Conservation (phyloP, 176 grass and related monocot genomes). For the Musa troglodytarum region DNA sequence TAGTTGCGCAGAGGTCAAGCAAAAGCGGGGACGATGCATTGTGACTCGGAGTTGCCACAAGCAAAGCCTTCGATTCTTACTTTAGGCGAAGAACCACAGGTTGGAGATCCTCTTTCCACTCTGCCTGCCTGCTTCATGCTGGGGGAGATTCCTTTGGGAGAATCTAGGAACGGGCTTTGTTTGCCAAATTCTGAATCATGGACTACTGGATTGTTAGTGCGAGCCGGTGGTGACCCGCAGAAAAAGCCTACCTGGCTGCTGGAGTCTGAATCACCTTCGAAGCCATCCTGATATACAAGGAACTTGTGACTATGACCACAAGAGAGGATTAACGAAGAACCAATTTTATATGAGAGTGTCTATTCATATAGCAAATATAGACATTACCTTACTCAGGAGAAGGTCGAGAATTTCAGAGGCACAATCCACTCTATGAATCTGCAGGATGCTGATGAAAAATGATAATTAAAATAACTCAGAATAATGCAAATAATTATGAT, state of each 20-base stretch:
- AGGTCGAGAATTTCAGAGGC: slow-evolving; percentile 8
- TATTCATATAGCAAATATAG: not conserved
- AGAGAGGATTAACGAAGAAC: not conserved
- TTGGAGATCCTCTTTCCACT: too few relatives aligned
- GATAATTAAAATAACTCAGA: not conserved
- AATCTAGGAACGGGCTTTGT: not conserved
- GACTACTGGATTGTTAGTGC: slow-evolving; percentile 13
- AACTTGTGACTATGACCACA: too few relatives aligned
- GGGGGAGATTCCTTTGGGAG: not conserved
- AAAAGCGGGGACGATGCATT: too few relatives aligned
- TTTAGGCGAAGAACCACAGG: too few relatives aligned
- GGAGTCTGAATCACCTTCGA: not conserved
- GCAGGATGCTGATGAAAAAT: not conserved
- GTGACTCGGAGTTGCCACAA: too few relatives aligned
- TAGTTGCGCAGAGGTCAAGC: too few relatives aligned
- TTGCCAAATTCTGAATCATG: slow-evolving; percentile 4
- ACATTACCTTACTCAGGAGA: slow-evolving; percentile 14
- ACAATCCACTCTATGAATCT: not conserved
- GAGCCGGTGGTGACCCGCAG: slow-evolving; percentile 10
- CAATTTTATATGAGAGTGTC: not conserved
- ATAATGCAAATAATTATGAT: not conserved
- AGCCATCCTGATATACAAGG: not conserved
- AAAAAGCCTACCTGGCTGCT: slow-evolving; percentile 1
- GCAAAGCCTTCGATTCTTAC: too few relatives aligned
- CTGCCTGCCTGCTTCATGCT: too few relatives aligned